Conservation (phyloP, 1,284 basidiomycete species). For the Apiotrichum laibachii region DNA sequence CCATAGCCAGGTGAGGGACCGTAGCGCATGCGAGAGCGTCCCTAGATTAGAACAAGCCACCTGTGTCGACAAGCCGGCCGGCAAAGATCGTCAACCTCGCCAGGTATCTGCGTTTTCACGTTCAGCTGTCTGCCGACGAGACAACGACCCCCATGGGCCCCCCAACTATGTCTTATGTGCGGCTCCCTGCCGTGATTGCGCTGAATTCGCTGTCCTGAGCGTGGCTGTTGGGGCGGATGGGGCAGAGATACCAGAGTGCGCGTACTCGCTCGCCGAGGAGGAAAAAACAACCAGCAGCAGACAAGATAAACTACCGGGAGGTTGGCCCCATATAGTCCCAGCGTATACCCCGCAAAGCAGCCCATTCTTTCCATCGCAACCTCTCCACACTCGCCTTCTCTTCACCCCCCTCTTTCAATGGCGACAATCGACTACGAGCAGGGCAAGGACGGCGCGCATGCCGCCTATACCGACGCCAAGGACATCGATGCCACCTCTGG, state of each 20-base stretch:
- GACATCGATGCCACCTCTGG: constrained; percentile 15
- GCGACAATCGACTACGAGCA: background rate
- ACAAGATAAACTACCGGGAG: background rate
- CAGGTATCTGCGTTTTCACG: background rate
- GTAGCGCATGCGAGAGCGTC: background rate
- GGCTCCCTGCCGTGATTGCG: too few relatives aligned
- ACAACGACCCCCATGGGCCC: too few relatives aligned
- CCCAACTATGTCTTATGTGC: too few relatives aligned
- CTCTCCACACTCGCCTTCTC: background rate
- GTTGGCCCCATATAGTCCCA: background rate
- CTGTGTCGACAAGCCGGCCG: background rate
- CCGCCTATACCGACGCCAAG: constrained; percentile 1
- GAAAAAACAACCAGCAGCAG: too few relatives aligned
- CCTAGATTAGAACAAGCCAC: constrained; percentile 1
- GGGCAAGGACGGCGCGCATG: background rate
- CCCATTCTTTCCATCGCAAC: background rate
- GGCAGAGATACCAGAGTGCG: too few relatives aligned
- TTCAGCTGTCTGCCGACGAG: background rate
- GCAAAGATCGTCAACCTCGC: constrained; percentile 4
- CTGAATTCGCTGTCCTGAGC: too few relatives aligned
- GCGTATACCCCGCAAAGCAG: background rate
- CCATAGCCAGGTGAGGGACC: background rate
- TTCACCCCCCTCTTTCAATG: background rate
- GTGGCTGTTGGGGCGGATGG: too few relatives aligned
- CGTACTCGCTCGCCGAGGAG: too few relatives aligned